Evolutionary conservation across 2,329 filamentous ascomycete species (phyloP).

Genomic region (Xylariaceae sp.): DNA sequence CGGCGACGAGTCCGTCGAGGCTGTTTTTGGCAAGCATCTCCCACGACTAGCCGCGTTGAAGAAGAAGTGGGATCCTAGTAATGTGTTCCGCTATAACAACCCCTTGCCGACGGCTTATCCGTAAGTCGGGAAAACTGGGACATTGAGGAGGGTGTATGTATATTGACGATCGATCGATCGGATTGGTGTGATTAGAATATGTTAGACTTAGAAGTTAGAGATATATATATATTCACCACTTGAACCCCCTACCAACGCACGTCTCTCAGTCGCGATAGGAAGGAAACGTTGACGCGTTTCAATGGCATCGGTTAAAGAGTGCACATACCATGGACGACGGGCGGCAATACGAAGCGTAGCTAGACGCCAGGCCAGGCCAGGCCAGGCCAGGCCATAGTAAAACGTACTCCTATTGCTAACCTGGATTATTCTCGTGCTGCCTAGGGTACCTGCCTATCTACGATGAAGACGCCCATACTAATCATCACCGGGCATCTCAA

Average conservation of each 20-base stretch:
- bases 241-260: too few relatives aligned
- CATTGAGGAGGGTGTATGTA: too few relatives aligned
- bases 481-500: conserved; percentile 25
- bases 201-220: too few relatives aligned
- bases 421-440: not conserved
- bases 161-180: too few relatives aligned
- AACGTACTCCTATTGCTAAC: not conserved
- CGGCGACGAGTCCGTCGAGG: conserved; percentile 8
- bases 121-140: not conserved
- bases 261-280: too few relatives aligned
- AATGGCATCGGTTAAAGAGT: too few relatives aligned
- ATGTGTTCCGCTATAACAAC: conserved; percentile 7
- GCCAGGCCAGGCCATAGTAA: not conserved
- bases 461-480: not conserved
- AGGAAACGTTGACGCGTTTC: too few relatives aligned
- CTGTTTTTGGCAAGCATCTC: conserved; percentile 9
- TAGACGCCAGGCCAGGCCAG: too few relatives aligned
- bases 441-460: not conserved
- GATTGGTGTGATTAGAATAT: too few relatives aligned
- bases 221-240: too few relatives aligned
- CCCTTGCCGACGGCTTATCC: not conserved
- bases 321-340: too few relatives aligned
- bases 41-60: conserved; percentile 10
- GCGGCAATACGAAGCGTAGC: too few relatives aligned
- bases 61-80: conserved; percentile 16